A percentile compares a stretch with the other conserved stretches of the same genome.
Conservation (phyloP, 805 yeast species). For the Sugiyamaella smithiae region DNA sequence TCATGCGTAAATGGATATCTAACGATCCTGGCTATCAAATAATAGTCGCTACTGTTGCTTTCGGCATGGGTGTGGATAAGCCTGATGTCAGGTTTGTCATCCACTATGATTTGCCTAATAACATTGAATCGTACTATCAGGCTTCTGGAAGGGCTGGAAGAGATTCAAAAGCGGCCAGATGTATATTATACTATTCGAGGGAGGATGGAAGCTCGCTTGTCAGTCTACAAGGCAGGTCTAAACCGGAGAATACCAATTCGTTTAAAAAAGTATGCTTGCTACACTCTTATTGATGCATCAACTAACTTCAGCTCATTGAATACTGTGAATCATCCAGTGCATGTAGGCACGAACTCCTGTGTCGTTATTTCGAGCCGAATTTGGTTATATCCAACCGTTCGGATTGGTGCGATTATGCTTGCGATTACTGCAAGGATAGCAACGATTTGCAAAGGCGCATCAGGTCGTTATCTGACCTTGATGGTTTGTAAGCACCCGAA, state of each 20-base stretch:
- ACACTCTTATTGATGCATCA: no score
- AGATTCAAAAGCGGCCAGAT: slow-evolving; percentile 79
- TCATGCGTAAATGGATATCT: slow-evolving; percentile 80
- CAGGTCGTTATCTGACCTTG: neutral
- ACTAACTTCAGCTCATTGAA: slow-evolving; percentile 8
- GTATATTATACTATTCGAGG: slow-evolving; percentile 66
- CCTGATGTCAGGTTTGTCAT: slow-evolving; percentile 90
- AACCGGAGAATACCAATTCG: no score
- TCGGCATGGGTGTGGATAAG: slow-evolving; percentile 98
- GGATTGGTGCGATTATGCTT: slow-evolving; percentile 22
- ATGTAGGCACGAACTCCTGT: slow-evolving; percentile 26
- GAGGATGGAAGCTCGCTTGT: slow-evolving; percentile 5
- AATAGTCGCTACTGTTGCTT: slow-evolving; percentile 95
- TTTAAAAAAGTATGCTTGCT: no score
- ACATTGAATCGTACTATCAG: slow-evolving; percentile 92
- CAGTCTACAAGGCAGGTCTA: neutral
- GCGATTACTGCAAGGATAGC: slow-evolving; percentile 23
- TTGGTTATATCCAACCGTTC: no score
- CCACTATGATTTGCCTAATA: slow-evolving; percentile 82
- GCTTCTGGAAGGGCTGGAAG: slow-evolving; percentile 99
- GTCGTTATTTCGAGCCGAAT: slow-evolving; percentile 23
- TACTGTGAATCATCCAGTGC: slow-evolving; percentile 16
- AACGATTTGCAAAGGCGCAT: slow-evolving; percentile 6
- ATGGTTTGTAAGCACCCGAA: no score
- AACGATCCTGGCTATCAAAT: slow-evolving; percentile 54